phyloP scores from a whole-genome alignment of 441 rosid genomes.

The Erodium trifolium region DNA sequence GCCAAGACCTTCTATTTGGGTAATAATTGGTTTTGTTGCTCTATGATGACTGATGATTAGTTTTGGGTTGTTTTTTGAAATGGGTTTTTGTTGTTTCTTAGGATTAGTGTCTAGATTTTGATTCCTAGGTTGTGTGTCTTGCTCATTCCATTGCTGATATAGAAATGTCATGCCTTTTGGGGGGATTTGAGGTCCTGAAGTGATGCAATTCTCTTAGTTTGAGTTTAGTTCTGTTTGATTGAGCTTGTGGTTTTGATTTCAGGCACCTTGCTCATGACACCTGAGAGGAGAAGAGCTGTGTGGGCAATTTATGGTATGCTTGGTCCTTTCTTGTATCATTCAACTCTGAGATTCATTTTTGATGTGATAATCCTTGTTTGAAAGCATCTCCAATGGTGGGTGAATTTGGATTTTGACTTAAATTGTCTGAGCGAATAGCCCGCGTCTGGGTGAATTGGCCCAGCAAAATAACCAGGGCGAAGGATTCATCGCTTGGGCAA shows the following conservation, averaged over 20 bases:
- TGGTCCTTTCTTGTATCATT: neutral
- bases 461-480: too few species aligned
- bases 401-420: too few species aligned
- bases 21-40: slow-evolving; percentile 11
- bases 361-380: neutral
- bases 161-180: neutral
- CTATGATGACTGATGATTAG: too few species aligned
- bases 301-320: slow-evolving; percentile 50
- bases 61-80: neutral
- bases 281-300: slow-evolving; percentile 39
- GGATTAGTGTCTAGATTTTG: neutral
- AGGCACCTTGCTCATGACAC: slow-evolving; percentile 50
- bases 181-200: neutral
- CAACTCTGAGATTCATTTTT: neutral
- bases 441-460: too few species aligned
- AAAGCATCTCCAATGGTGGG: too few species aligned
- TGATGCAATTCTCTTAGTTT: too few species aligned
- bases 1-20: slow-evolving; percentile 31
- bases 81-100: too few species aligned
- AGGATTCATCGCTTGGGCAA: too few species aligned
- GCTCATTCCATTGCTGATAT: neutral
- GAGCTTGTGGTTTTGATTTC: slow-evolving; percentile 3
- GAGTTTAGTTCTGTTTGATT: too few species aligned
- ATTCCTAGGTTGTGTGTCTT: neutral
- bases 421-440: too few species aligned